A percentile compares a stretch with the other conserved stretches of the same genome.
These are phyloP conservation scores for Xylaria castorea DNA, from an alignment of 495 filamentous ascomycete species.

Conservation along the genomic window DNA sequence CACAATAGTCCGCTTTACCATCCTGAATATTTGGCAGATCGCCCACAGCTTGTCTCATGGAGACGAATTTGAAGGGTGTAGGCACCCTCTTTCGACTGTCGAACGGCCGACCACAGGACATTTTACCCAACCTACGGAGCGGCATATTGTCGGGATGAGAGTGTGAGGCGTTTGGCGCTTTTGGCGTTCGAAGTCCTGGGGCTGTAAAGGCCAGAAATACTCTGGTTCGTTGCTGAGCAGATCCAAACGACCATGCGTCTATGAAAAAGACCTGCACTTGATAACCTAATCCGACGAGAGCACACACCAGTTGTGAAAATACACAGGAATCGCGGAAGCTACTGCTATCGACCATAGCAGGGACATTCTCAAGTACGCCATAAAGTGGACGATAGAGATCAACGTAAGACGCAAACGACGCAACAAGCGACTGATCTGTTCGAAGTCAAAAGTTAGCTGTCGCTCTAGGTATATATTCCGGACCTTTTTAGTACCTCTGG, in stretches of 20 bases:
- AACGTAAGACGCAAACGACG: conserved; percentile 73
- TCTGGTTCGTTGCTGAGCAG: conserved; percentile 65
- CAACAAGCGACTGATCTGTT: conserved; percentile 68
- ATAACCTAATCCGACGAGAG: conserved; percentile 75
- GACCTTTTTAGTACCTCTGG: background rate
- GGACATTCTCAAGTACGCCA: conserved; percentile 76
- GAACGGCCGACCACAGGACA: conserved; percentile 66
- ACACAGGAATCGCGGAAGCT: conserved; percentile 59
- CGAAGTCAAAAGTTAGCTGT: conserved; percentile 1
- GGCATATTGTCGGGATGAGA: conserved; percentile 52
- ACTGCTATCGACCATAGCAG: conserved; percentile 58
- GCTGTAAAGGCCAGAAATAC: conserved; percentile 72
- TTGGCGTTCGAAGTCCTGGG: conserved; percentile 61
- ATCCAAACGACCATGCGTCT: conserved; percentile 73
- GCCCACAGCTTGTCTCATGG: conserved; percentile 54
- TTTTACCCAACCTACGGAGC: conserved; percentile 56
- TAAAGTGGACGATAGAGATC: conserved; percentile 77
- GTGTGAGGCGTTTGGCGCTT: conserved; percentile 65
- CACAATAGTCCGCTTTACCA: conserved; percentile 58
- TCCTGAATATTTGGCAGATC: conserved; percentile 68
- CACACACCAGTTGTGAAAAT: conserved; percentile 70
- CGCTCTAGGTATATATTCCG: background rate
- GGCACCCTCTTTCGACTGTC: conserved; percentile 55
- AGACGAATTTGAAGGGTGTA: conserved; percentile 64
- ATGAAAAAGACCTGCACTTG: conserved; percentile 67